Evolutionary conservation across 805 yeast species (phyloP).

Genomic region (Geotrichum ghanense): DNA sequence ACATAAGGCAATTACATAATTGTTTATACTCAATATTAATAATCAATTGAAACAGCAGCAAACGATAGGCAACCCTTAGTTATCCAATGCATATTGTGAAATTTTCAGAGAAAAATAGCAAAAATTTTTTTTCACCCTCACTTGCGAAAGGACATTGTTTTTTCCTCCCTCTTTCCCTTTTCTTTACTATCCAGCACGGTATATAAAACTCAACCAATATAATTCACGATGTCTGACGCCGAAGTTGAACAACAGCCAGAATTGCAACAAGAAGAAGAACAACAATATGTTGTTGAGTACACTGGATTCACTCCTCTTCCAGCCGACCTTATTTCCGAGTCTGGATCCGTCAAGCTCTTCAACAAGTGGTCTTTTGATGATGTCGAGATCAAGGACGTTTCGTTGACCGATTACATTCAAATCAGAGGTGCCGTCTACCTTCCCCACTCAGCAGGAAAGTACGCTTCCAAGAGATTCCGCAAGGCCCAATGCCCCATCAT

Average conservation of each 20-base stretch:
- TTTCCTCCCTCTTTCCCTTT: not conserved
- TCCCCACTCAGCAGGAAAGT: constrained; percentile 99
- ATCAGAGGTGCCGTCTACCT: constrained; percentile 95
- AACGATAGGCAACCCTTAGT: too few species aligned
- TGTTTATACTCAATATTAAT: too few species aligned
- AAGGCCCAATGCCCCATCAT: constrained; percentile 99
- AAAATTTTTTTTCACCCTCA: not conserved
- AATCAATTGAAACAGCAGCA: too few species aligned
- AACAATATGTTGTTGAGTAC: constrained; percentile 48
- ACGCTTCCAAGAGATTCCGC: constrained; percentile 99
- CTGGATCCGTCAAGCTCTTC: constrained; percentile 93
- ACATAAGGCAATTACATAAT: too few species aligned
- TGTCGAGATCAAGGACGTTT: constrained; percentile 94
- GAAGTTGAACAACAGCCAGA: constrained; percentile 3
- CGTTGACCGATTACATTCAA: constrained; percentile 97
- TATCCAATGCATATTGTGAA: too few species aligned
- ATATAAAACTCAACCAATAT: too few species aligned
- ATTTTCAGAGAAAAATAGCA: too few species aligned
- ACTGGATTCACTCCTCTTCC: constrained; percentile 88
- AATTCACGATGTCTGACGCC: not conserved
- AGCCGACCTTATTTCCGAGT: constrained; percentile 91
- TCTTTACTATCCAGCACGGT: too few species aligned
- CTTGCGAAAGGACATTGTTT: too few species aligned
- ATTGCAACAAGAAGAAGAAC: constrained; percentile 7
- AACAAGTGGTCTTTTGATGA: constrained; percentile 99